Base-by-base conservation (phyloP, 352 stramenopile species). In the Halophytophthora batemanensis region DNA sequence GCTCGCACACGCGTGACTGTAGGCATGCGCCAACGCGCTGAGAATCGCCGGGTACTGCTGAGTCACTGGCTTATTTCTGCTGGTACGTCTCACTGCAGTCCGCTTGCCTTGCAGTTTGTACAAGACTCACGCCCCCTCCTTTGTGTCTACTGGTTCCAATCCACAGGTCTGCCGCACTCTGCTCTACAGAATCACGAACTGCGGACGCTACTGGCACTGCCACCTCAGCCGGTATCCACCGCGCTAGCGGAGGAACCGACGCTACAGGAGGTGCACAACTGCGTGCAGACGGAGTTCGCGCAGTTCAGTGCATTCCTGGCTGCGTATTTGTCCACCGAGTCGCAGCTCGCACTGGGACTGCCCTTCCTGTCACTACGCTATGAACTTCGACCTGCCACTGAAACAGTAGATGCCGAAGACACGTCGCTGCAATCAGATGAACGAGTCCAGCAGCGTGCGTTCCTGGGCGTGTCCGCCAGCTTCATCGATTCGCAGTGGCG, bases 401-500 rank as follows among this genome's bases (percentile, higher is more conserved):
- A 22, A 18, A 40, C 23, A 8, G 43, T 52, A 4, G 25, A 62
- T 42, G 35, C 14, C 44, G 59, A 35, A 47, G 54, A 10, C 1
- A 31, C 39, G 22, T 53, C 52, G 14, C n/a, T 29, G 25, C 29
- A 25, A 23, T 37, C 33, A 6, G 50, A 53, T 25, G 25, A 53
- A 17, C 31, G 44, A 28, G 38, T 13, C 29, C 18, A 3, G 29
- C n/a, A 55, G 21, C 62, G 56, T 12, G 50, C 45, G 11, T 71
- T 67, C 23, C 23, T 71, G 1, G 48, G 53, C 39, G 42, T 61
- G 2, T 5, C 23, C 8, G n/a, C 62, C 23, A 41, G 49, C 17
- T 65, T 74, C 13, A 62, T 74, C 41, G 61, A 74, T 34, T 66
- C 61, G 2, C 38, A 69, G 19, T 74, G 65, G 65, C 61, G 50